Conservation (phyloP, 2,329 filamentous ascomycete genomes). For the Epichloe scottii region DNA sequence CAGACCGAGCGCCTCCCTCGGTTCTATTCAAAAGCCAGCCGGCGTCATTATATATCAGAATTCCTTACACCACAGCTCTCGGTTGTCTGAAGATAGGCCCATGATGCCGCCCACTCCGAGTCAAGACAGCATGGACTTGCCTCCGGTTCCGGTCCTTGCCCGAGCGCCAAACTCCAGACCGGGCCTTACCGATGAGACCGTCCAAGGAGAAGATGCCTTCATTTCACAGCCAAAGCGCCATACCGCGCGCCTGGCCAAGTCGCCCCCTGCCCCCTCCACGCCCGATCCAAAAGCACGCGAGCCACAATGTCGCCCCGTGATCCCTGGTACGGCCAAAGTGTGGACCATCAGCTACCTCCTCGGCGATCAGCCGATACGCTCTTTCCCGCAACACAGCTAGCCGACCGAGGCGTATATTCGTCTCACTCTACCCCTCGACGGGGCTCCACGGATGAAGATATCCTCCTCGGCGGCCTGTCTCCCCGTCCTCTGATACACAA, state of each 20-base stretch:
- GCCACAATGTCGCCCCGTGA: constrained; percentile 29
- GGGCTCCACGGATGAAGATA: constrained; percentile 34
- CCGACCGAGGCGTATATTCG: constrained; percentile 20
- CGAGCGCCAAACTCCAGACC: constrained; percentile 49
- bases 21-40: constrained; percentile 32
- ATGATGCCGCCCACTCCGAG: constrained; percentile 19
- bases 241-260: constrained; percentile 31
- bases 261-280: constrained; percentile 35
- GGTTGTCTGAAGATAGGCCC: constrained; percentile 18
- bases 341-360: constrained; percentile 19
- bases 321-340: constrained; percentile 24
- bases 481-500: constrained; percentile 34
- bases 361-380: constrained; percentile 21
- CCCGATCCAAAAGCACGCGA: constrained; percentile 33
- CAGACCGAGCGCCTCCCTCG: constrained; percentile 17
- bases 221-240: constrained; percentile 39
- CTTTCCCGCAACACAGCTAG: constrained; percentile 2
- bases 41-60: constrained; percentile 43
- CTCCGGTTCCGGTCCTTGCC: constrained; percentile 39
- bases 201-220: constrained; percentile 50
- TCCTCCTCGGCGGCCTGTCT: constrained; percentile 31
- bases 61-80: constrained; percentile 9
- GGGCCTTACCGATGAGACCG: constrained; percentile 47
- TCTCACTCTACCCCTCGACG: constrained; percentile 30
- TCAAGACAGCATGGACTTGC: constrained; percentile 33